These are phyloP conservation scores for Yueomyces sp. DNA, from an alignment of 805 yeast genomes.

Conservation along the genomic window DNA sequence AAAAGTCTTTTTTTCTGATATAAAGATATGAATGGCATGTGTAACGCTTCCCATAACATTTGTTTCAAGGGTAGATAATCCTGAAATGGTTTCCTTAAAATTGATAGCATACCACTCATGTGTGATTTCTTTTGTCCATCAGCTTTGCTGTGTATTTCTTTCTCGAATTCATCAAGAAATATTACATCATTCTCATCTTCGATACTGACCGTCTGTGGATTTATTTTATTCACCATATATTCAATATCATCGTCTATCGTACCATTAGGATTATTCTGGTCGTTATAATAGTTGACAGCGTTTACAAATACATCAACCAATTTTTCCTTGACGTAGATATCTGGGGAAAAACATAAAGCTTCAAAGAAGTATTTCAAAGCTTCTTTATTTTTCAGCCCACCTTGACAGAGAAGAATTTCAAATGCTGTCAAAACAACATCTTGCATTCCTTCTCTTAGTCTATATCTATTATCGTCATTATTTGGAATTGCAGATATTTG, in stretches of 20 bases:
- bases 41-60: slow-evolving; percentile 58
- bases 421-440: slow-evolving; percentile 58
- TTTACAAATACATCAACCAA: slow-evolving; percentile 34
- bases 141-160: slow-evolving; percentile 10
- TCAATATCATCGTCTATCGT: slow-evolving; percentile 56
- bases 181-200: slow-evolving; percentile 7
- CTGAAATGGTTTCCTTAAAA: slow-evolving; percentile 15
- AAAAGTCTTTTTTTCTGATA: slow-evolving; percentile 49
- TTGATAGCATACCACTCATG: slow-evolving; percentile 14
- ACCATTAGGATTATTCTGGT: slow-evolving; percentile 43
- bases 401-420: slow-evolving; percentile 53
- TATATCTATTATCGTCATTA: slow-evolving; percentile 12
- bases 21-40: slow-evolving; percentile 45
- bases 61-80: slow-evolving; percentile 41
- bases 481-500: slow-evolving; percentile 27
- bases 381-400: slow-evolving; percentile 58
- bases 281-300: slow-evolving; percentile 53
- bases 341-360: slow-evolving; percentile 40
- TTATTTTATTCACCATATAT: slow-evolving; percentile 16
- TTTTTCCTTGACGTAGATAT: slow-evolving; percentile 37
- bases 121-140: slow-evolving; percentile 16
- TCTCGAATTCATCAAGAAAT: slow-evolving; percentile 6
- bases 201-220: slow-evolving; percentile 8
- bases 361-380: slow-evolving; percentile 52
- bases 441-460: slow-evolving; percentile 19